phyloP scores from a whole-genome alignment of 2,329 filamentous ascomycete genomes.

The Phyllosticta paracitricarpa region DNA sequence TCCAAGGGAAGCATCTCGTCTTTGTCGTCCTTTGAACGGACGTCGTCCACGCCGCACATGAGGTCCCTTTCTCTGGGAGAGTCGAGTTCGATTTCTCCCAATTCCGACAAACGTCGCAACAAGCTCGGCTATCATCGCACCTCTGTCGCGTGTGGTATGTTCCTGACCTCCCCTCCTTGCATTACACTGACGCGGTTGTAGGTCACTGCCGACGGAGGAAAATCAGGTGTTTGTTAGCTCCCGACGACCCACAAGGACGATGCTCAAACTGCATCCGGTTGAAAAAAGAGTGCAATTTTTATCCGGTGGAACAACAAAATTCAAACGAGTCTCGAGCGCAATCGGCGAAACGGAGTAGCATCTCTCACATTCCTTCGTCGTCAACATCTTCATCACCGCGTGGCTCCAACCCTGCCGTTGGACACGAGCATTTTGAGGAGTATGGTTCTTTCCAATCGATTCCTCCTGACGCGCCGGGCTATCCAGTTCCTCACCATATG shows the following conservation, averaged over 20 bases:
- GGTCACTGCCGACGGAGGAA: constrained; percentile 88
- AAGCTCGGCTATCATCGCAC: constrained; percentile 94
- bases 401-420: constrained; percentile 15
- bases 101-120: constrained; percentile 64
- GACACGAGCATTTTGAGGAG: constrained; percentile 23
- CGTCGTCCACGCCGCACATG: constrained; percentile 39
- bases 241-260: constrained; percentile 61
- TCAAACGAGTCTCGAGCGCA: constrained; percentile 40
- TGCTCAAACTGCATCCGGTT: constrained; percentile 89
- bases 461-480: constrained; percentile 16
- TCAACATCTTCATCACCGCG: constrained; percentile 42
- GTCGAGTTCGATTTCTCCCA: constrained; percentile 35
- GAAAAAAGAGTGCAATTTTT: constrained; percentile 91
- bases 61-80: constrained; percentile 29
- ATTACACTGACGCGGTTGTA: constrained; percentile 28
- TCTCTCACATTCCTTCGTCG: constrained; percentile 31
- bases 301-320: constrained; percentile 71
- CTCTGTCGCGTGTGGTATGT: constrained; percentile 90
- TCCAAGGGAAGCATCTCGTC: constrained; percentile 31
- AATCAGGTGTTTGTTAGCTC: constrained; percentile 76
- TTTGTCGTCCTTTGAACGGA: constrained; percentile 27
- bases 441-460: constrained; percentile 13
- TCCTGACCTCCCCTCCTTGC: constrained; percentile 6
- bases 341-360: constrained; percentile 33
- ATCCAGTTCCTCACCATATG: constrained; percentile 10